These are phyloP conservation scores for Rhynchosporium secalis DNA, from an alignment of 2,329 filamentous ascomycete species.

Conservation along the genomic window DNA sequence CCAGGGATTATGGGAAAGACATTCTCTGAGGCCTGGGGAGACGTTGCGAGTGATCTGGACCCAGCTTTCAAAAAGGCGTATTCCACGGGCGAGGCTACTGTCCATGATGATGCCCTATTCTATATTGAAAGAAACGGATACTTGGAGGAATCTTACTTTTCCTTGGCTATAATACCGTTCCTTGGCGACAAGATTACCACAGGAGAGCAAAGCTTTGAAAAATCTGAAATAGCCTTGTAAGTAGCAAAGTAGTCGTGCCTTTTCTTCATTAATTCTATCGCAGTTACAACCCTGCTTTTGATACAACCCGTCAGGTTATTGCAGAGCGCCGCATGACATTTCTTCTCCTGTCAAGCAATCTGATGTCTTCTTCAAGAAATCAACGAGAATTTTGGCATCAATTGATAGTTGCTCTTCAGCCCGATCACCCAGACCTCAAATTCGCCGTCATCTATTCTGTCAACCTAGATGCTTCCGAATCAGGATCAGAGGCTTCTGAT, in stretches of 20 bases:
- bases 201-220: no score
- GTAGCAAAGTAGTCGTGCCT: slow-evolving; percentile 1
- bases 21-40: slow-evolving; percentile 44
- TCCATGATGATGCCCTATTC: slow-evolving; percentile 35
- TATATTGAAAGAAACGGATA: slow-evolving; percentile 41
- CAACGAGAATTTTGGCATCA: slow-evolving; percentile 42
- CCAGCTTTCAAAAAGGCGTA: slow-evolving; percentile 36
- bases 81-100: slow-evolving; percentile 32
- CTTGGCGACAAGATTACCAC: slow-evolving; percentile 10
- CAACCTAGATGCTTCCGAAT: slow-evolving; percentile 32
- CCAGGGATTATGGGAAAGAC: slow-evolving; percentile 41
- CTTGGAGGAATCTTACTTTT: slow-evolving; percentile 43
- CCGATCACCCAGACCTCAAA: slow-evolving; percentile 38
- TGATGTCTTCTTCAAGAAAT: slow-evolving; percentile 33
- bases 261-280: background rate
- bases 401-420: slow-evolving; percentile 32
- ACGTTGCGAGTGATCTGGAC: slow-evolving; percentile 40
- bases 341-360: slow-evolving; percentile 43
- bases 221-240: slow-evolving; percentile 29
- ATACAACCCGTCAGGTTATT: slow-evolving; percentile 30
- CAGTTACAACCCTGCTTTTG: slow-evolving; percentile 31
- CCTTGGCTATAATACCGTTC: slow-evolving; percentile 32
- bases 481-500: slow-evolving; percentile 27
- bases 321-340: slow-evolving; percentile 42
- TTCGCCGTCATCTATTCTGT: slow-evolving; percentile 41